phyloP scores from a whole-genome alignment of 2,329 filamentous ascomycete species.

The Tolypocladium guangdongense region DNA sequence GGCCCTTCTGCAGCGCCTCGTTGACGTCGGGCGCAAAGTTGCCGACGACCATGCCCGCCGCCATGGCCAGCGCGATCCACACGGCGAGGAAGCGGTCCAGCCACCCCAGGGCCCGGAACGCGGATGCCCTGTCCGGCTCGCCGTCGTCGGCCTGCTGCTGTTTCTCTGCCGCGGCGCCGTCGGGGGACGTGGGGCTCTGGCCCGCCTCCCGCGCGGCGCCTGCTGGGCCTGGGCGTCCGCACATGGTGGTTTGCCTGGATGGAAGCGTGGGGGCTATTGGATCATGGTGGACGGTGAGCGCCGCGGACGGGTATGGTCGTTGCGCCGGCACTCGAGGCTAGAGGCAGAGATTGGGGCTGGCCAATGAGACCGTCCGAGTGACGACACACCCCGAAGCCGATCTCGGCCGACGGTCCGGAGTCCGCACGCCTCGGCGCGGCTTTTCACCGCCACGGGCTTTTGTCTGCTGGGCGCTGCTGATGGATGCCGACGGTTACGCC shows the following conservation, averaged over 20 bases:
- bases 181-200: no score
- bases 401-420: no score
- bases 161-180: no score
- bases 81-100: constrained; percentile 54
- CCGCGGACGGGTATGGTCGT: no score
- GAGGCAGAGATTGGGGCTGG: not conserved
- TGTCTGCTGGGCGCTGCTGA: no score
- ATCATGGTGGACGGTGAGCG: no score
- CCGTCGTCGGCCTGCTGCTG: not conserved
- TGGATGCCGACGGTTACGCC: no score
- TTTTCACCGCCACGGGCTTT: no score
- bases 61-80: constrained; percentile 74
- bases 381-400: not conserved
- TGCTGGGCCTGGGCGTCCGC: not conserved
- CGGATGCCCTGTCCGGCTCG: constrained; percentile 14
- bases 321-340: not conserved
- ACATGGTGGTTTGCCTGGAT: not conserved
- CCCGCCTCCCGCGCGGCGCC: not conserved
- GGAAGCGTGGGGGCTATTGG: not conserved
- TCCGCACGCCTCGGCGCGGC: no score
- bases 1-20: constrained; percentile 53
- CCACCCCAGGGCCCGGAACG: constrained; percentile 44
- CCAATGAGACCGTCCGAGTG: not conserved
- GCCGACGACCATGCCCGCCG: constrained; percentile 61
- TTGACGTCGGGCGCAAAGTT: constrained; percentile 60